These are phyloP conservation scores for Medicago truncatula DNA, from an alignment of 306 rosid genomes.

Conservation along the genomic window MtrunA17r5.0-ANR NC_053048.1:51572501-51573000, in stretches of 20 bases:
- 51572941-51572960: conserved; percentile 38
- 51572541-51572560: conserved; percentile 21
- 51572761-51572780: not conserved
- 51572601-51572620: not conserved
- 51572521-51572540: not conserved
- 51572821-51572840: conserved; percentile 8
- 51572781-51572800: not conserved
- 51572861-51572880: conserved; percentile 61
- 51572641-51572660: not conserved
- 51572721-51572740: conserved; percentile 31
- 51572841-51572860: conserved; percentile 1
- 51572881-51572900: conserved; percentile 39
- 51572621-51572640: conserved; percentile 25
- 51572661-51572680: conserved; percentile 32
- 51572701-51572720: conserved; percentile 36
- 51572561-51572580: not conserved
- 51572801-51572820: not conserved
- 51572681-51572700: conserved; percentile 40
- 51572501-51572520: conserved; percentile 24
- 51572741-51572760: not conserved
- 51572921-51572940: conserved; percentile 5
- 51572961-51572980: conserved; percentile 12
- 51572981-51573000: too few species aligned
- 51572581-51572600: not conserved
- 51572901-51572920: conserved; percentile 41